Evolutionary conservation across 1,284 basidiomycete species (phyloP).

Genomic region (Melampsora medusae): DNA sequence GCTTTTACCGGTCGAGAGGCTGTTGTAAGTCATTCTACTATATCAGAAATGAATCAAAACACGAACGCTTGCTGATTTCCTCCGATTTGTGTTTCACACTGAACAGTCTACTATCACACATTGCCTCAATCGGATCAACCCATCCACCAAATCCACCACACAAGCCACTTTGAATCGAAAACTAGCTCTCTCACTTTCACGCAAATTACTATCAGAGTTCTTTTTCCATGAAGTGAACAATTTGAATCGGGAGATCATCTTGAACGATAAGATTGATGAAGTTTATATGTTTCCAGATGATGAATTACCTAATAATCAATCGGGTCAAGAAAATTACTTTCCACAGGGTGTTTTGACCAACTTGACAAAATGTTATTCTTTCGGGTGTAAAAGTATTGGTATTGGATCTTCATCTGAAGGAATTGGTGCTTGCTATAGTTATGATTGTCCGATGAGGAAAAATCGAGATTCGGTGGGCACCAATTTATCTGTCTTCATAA

Average conservation of each 20-base stretch:
- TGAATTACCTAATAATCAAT: constrained; percentile 52
- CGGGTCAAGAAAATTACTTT: constrained; percentile 31
- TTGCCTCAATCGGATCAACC: constrained; percentile 31
- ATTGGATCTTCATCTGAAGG: background rate
- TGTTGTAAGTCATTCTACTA: constrained; percentile 65
- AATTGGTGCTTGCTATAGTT: constrained; percentile 15
- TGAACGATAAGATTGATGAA: constrained; percentile 87
- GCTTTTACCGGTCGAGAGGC: constrained; percentile 90
- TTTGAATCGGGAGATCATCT: constrained; percentile 57
- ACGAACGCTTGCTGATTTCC: too few relatives aligned
- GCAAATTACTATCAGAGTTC: constrained; percentile 13
- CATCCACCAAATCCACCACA: constrained; percentile 35
- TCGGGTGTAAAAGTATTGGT: constrained; percentile 68
- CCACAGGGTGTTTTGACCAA: constrained; percentile 28
- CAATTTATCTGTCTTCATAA: background rate
- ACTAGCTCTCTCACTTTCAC: constrained; percentile 21
- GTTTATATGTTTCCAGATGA: constrained; percentile 96
- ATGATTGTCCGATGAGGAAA: constrained; percentile 25
- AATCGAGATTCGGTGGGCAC: background rate
- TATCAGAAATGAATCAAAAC: background rate
- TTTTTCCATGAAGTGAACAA: constrained; percentile 37
- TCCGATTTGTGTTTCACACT: too few relatives aligned
- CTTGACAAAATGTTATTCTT: constrained; percentile 59
- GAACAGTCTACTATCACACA: constrained; percentile 28
- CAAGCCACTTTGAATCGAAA: constrained; percentile 37